Conservation (phyloP, 805 yeast species). For the Saccharomycopsis schoenii region DNA sequence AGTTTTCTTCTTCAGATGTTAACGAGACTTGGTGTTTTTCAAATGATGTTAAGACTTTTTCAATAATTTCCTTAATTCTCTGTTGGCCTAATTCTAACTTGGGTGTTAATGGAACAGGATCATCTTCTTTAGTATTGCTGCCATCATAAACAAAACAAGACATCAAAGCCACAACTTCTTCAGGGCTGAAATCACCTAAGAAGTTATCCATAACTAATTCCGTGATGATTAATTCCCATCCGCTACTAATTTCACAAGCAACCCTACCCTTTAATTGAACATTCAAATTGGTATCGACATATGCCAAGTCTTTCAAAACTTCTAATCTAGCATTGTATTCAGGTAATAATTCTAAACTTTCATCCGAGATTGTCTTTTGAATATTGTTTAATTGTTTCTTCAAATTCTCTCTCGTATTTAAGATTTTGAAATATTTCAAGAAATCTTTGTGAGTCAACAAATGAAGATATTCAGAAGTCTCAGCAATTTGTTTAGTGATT, state of each 20-base stretch:
- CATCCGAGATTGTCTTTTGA: constrained; percentile 64
- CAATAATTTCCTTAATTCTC: constrained; percentile 63
- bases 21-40: constrained; percentile 60
- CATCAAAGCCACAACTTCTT: constrained; percentile 89
- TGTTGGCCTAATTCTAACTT: constrained; percentile 62
- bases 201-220: constrained; percentile 87
- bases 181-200: constrained; percentile 86
- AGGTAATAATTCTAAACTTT: constrained; percentile 81
- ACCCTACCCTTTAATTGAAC: constrained; percentile 80
- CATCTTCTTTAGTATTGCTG: constrained; percentile 47
- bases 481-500: constrained; percentile 26
- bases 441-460: constrained; percentile 35
- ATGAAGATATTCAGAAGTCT: constrained; percentile 16
- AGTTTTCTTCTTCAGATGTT: constrained; percentile 78
- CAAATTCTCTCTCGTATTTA: constrained; percentile 37
- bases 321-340: constrained; percentile 84
- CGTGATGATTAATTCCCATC: constrained; percentile 84
- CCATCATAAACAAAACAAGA: constrained; percentile 95
- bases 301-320: constrained; percentile 70
- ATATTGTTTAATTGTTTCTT: constrained; percentile 43
- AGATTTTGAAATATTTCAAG: constrained; percentile 32
- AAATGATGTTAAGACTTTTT: constrained; percentile 50
- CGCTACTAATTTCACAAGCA: constrained; percentile 85
- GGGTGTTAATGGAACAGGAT: constrained; percentile 58
- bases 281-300: constrained; percentile 66